Base-by-base conservation (phyloP, 2,329 filamentous ascomycete genomes). In the Lomentospora prolificans region DNA sequence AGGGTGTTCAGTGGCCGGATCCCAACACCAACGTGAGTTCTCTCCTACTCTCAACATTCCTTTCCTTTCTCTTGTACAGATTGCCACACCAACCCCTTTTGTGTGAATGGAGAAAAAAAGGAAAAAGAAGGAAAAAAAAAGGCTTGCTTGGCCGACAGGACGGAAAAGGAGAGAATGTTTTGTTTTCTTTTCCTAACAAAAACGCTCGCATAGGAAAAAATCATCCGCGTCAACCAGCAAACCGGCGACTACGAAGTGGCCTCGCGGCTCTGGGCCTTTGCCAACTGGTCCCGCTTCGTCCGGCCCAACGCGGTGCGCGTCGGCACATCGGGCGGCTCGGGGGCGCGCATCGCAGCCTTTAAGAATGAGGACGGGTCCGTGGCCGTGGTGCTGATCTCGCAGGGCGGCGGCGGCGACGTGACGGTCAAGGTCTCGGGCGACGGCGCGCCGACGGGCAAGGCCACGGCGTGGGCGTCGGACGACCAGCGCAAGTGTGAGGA, bases 221-320 rank as follows among this genome's bases (percentile, higher is more conserved):
- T 67, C 33, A 65, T 66, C 61, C 60, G 60, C 44, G 65, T 67
- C 5, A 64, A 65, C 58, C 64, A 65, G 57, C 64, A 65, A 58
- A 66, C 64, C 54, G 66, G 66, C 63, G 64, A 68, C 59, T 22
- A 65, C 68, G 52, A 55, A 41, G 56, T 57, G 4, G 63, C 68
- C 6, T 63, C 64, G 56, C 63, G 67, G 4, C 64, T 72, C 24
- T 73, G 70, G 70, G 70, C 70, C n/a, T 69, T 73, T 58, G 70
- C 70, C 44, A 70, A 68, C 62, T 72, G 68, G 67, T 63, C 61
- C 24, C 66, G 71, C 17, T 68, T 67, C 57, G 67, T 72, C 22
- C 66, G 69, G 0, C 70, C 70, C 2, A 70, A 70, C 0, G 69
- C 70, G 14, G 55, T 66, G 5, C 61, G 69, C 33, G 59, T 72